These are phyloP conservation scores for Gossypium lobatum DNA, from an alignment of 441 rosid species.

Conservation along the genomic window DNA sequence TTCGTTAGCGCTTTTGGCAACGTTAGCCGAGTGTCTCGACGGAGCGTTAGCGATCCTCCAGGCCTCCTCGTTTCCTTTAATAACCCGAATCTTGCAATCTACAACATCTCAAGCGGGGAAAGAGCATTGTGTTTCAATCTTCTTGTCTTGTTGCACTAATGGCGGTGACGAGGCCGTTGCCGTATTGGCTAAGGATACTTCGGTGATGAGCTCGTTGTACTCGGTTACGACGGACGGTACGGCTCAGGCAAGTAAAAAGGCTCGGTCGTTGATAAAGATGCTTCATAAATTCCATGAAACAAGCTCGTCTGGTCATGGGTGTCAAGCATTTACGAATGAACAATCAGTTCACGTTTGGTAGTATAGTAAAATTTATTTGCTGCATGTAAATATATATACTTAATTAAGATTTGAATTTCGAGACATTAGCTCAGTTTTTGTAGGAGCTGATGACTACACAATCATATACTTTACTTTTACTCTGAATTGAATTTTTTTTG, in stretches of 20 bases:
- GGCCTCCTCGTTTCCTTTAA: slow-evolving; percentile 32
- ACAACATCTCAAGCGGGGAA: slow-evolving; percentile 33
- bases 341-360: slow-evolving; percentile 26
- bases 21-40: slow-evolving; percentile 39
- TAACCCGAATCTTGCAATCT: slow-evolving; percentile 30
- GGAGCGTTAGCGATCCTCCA: slow-evolving; percentile 43
- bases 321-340: slow-evolving; percentile 26
- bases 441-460: slow-evolving; percentile 25
- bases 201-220: slow-evolving; percentile 46
- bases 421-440: slow-evolving; percentile 37
- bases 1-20: slow-evolving; percentile 53
- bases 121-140: slow-evolving; percentile 49
- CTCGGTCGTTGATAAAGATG: slow-evolving; percentile 44
- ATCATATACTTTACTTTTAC: not conserved
- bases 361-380: slow-evolving; percentile 12
- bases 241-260: slow-evolving; percentile 43
- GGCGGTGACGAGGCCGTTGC: slow-evolving; percentile 42
- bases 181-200: slow-evolving; percentile 31
- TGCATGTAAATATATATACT: slow-evolving; percentile 5
- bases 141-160: slow-evolving; percentile 41
- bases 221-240: slow-evolving; percentile 45
- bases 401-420: not conserved
- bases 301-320: slow-evolving; percentile 21
- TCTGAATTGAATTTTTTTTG: not conserved
- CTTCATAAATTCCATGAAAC: slow-evolving; percentile 55